These are phyloP conservation scores for Chenopodium formosanum DNA, from an alignment of 148 eudicot species.

Conservation along the genomic window DNA sequence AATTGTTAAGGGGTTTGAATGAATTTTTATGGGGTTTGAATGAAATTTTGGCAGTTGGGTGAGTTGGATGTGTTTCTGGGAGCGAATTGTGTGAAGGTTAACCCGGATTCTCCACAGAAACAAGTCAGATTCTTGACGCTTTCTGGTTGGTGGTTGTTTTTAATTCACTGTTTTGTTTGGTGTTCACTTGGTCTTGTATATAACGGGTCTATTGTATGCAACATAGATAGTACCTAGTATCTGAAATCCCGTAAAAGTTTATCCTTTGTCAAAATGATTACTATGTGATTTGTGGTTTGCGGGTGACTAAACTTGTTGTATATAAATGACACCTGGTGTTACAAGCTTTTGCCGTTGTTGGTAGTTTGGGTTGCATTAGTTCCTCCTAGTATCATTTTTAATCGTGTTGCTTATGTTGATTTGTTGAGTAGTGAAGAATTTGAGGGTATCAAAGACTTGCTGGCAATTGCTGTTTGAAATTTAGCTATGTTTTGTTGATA, in stretches of 20 bases:
- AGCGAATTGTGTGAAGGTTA: slow-evolving; percentile 81
- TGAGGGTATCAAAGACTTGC: neutral
- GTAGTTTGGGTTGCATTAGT: too few species aligned
- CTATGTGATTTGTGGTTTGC: too few species aligned
- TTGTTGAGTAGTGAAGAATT: neutral
- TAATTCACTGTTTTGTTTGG: neutral
- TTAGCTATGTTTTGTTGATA: neutral
- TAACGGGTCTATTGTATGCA: too few species aligned
- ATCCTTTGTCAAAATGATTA: too few species aligned
- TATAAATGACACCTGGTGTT: too few species aligned
- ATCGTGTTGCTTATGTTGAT: too few species aligned
- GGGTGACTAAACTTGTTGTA: too few species aligned
- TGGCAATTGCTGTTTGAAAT: neutral
- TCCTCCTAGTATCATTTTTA: too few species aligned
- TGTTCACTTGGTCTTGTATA: too few species aligned
- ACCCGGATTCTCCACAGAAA: slow-evolving; percentile 95
- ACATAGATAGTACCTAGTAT: too few species aligned
- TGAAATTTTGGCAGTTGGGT: slow-evolving; percentile 49
- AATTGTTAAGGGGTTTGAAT: neutral
- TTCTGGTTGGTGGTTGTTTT: slow-evolving; percentile 55
- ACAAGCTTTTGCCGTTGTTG: too few species aligned
- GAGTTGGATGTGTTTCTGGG: slow-evolving; percentile 63
- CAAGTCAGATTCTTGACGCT: slow-evolving; percentile 90
- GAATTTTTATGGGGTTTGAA: slow-evolving; percentile 1
- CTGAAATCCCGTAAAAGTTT: too few species aligned